These are phyloP conservation scores for Clonostachys solani DNA, from an alignment of 2,329 filamentous ascomycete genomes.

Conservation along the genomic window DNA sequence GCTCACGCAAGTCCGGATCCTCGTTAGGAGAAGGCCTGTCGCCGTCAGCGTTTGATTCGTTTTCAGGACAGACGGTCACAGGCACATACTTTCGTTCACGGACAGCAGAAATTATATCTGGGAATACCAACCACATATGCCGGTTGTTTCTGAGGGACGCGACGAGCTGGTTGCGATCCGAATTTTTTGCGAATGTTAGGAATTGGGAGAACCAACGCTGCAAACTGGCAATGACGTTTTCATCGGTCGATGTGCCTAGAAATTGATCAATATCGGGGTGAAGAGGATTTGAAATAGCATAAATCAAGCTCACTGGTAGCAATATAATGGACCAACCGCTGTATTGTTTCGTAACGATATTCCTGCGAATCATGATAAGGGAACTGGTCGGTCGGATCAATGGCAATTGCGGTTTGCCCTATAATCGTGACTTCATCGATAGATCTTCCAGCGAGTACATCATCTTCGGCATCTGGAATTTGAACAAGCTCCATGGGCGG, in stretches of 20 bases:
- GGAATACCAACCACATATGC: conserved; percentile 48
- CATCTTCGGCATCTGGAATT: conserved; percentile 1
- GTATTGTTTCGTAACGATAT: conserved; percentile 21
- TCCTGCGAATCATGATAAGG: conserved; percentile 34
- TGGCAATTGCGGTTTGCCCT: conserved; percentile 1
- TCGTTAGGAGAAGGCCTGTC: conserved; percentile 16
- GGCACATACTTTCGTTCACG: conserved; percentile 31
- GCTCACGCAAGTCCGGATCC: conserved; percentile 18
- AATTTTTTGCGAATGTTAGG: conserved; percentile 23
- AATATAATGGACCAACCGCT: conserved; percentile 28
- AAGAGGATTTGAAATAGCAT: not conserved
- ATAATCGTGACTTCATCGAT: not conserved
- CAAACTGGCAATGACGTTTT: not conserved
- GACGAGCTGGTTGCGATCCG: conserved; percentile 26
- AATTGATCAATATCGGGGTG: not conserved
- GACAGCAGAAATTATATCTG: conserved; percentile 37
- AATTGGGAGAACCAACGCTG: conserved; percentile 13
- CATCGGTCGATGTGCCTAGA: not conserved
- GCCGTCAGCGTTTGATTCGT: not conserved
- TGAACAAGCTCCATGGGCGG: conserved; percentile 2
- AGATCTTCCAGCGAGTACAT: not conserved
- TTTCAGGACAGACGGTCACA: not conserved
- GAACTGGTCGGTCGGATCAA: conserved; percentile 40
- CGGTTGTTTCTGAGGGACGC: conserved; percentile 37
- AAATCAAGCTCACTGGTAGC: not conserved